Percentiles rank a stretch among this genome's conserved stretches.
These are phyloP conservation scores for Excoecaria cochinchinensis DNA, from an alignment of 345 rosid species.

Conservation along the genomic window DNA sequence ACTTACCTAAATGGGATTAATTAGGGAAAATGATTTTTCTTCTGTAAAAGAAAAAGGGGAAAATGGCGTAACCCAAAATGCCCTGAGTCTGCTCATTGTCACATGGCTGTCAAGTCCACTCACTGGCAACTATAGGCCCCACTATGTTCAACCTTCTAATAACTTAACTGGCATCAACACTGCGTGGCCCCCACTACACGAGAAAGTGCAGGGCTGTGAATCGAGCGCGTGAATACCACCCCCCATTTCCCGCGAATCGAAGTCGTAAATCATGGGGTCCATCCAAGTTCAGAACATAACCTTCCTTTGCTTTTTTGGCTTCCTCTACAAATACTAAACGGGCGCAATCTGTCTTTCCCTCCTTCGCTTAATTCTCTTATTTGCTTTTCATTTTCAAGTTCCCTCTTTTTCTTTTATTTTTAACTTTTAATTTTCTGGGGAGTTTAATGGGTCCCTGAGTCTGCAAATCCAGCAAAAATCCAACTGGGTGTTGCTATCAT, in stretches of 20 bases:
- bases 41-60: too few relatives aligned
- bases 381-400: background rate
- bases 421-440: background rate
- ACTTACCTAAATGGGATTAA: too few relatives aligned
- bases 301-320: background rate
- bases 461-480: slow-evolving; percentile 28
- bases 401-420: background rate
- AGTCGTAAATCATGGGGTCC: background rate
- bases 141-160: background rate
- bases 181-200: slow-evolving; percentile 22
- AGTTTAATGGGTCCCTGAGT: slow-evolving; percentile 35
- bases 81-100: slow-evolving; percentile 19
- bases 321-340: slow-evolving; percentile 39
- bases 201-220: background rate
- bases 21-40: too few relatives aligned
- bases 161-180: slow-evolving; percentile 43
- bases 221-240: slow-evolving; percentile 11
- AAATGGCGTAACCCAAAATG: too few relatives aligned
- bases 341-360: background rate
- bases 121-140: slow-evolving; percentile 3
- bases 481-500: slow-evolving; percentile 28
- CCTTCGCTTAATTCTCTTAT: slow-evolving; percentile 7
- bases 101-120: slow-evolving; percentile 40
- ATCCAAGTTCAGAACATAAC: too few relatives aligned
- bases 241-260: background rate